Evolutionary conservation across 371 early-diverging fungal species (phyloP), one percentile per base, ranked within the genome.

Genomic region (Circinella minor): DNA sequence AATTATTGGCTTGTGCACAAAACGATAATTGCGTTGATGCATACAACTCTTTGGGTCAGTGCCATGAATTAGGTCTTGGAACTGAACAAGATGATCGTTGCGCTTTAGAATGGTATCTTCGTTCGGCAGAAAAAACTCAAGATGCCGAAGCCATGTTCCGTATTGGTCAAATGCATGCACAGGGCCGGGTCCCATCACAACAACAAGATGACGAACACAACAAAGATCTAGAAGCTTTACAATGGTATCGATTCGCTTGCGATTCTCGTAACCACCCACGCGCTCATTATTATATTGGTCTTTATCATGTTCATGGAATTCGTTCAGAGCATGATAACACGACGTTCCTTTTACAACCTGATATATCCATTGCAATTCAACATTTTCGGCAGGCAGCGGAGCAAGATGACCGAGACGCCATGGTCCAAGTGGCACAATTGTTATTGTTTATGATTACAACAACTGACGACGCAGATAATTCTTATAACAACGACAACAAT

Each of bases 81-180:
- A 81, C 77, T 13, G 15, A 67, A 15, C 81, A 85, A 67, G 75
- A 90, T 66, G 79, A 89, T 43, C 73, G 73, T 18, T 76, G 71
- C 49, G 85, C 85, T 13, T 73, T 77, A 36, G 72, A 78, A 66
- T 82, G 81, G 81, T 84, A 82, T 62, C 63, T 66, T 17, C 70
- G 74, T 36, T 76, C 85, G n/a, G 81, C 81, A 3, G 71, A 77
- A 55, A 48, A 59, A 1, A 78, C 78, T 6, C 75, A 72, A 49
- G 84, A 84, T 49, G 68, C 79, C 27, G 84, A 84, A 62, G 81
- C 84, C 34, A 81, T 78, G 74, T 84, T 77, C 63, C 75, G 80
- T 14, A 80, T 84, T 38, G 84, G 75, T n/a, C 75, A 69, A 5
- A 74, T 84, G 77, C 74, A 77, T 48, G 72, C 75, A 13, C 74